Conservation (phyloP, 345 rosid species). For the Hevea brasiliensis region DNA sequence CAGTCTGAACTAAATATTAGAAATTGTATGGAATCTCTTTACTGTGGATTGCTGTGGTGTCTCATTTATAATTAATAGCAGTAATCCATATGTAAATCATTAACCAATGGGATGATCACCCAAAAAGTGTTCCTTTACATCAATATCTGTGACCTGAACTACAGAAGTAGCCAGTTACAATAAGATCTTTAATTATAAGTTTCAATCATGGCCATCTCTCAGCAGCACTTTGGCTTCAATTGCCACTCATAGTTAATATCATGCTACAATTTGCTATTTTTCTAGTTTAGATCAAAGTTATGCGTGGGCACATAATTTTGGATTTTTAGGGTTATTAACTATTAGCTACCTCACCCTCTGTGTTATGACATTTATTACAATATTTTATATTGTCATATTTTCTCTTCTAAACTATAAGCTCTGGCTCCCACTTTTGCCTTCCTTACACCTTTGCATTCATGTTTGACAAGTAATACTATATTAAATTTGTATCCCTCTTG, state of each 20-base stretch:
- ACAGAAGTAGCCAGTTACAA: background rate
- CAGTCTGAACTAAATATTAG: background rate
- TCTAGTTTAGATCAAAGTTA: background rate
- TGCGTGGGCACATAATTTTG: background rate
- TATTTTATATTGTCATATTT: background rate
- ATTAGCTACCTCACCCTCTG: background rate
- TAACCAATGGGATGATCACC: background rate
- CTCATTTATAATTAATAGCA: background rate
- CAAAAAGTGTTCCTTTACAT: background rate
- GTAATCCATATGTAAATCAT: background rate
- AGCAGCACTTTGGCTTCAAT: background rate
- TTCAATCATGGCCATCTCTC: background rate
- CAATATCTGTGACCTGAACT: background rate
- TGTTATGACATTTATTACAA: background rate
- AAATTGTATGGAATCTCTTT: background rate
- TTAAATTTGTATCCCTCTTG: too few species aligned
- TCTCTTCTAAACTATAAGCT: background rate
- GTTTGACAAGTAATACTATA: background rate
- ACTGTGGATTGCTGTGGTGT: background rate
- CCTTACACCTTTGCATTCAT: background rate
- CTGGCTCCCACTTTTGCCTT: background rate
- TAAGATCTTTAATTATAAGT: background rate
- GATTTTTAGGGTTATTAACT: too few species aligned
- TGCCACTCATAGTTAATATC: background rate
- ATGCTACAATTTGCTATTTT: background rate